phyloP scores from a whole-genome alignment of 495 filamentous ascomycete genomes.

The Aspergillus bridgeri region DNA sequence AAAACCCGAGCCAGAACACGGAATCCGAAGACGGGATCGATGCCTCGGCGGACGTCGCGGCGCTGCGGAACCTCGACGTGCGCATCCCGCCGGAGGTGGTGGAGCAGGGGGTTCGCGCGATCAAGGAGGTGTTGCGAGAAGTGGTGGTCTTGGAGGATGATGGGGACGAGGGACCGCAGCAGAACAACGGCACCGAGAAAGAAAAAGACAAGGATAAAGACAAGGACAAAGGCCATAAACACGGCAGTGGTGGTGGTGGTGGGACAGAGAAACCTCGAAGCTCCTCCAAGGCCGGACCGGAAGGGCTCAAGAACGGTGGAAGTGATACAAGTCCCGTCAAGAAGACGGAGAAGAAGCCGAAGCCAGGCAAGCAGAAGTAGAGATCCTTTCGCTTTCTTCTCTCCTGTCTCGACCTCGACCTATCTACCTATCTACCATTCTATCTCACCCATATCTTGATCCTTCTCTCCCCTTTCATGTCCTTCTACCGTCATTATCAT shows the following conservation, averaged over 20 bases:
- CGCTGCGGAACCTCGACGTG: slow-evolving; percentile 37
- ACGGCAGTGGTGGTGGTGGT: not conserved
- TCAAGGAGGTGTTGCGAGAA: slow-evolving; percentile 48
- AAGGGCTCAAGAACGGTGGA: slow-evolving; percentile 16
- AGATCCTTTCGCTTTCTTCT: slow-evolving; percentile 7
- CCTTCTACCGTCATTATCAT: not conserved
- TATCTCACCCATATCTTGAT: not conserved
- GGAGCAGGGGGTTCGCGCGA: slow-evolving; percentile 42
- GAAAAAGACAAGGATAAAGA: not conserved
- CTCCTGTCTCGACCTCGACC: no score
- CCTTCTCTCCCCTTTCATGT: not conserved
- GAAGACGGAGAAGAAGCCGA: slow-evolving; percentile 28
- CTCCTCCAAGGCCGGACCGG: slow-evolving; percentile 8
- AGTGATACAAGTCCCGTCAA: slow-evolving; percentile 23
- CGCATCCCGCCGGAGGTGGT: slow-evolving; percentile 41
- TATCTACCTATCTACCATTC: not conserved
- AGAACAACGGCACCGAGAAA: not conserved
- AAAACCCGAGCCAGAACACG: not conserved
- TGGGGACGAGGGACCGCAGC: slow-evolving; percentile 30
- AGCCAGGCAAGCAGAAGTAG: slow-evolving; percentile 24
- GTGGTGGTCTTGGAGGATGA: slow-evolving; percentile 48
- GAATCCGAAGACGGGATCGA: slow-evolving; percentile 11
- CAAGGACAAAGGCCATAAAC: not conserved
- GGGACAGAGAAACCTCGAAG: slow-evolving; percentile 10
- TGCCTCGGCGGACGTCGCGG: slow-evolving; percentile 27